Evolutionary conservation across 2,329 filamentous ascomycete species (phyloP).

Genomic region (Fusarium xylarioides): DNA sequence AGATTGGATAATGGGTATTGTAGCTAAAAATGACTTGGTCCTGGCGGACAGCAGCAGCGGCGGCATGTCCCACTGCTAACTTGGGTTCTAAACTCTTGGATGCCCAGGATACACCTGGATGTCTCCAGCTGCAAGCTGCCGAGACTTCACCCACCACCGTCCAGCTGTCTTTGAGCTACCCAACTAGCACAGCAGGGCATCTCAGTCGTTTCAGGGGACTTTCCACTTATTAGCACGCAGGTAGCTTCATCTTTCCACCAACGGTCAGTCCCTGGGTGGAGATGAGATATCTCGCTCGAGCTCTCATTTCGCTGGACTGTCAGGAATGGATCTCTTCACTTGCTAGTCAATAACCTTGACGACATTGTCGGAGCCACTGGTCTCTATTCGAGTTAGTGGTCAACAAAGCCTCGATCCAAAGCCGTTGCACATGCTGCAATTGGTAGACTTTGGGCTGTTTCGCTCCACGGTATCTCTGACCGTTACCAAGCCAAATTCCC

Average conservation of each 20-base stretch:
- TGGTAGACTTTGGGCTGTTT: background rate
- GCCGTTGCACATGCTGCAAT: constrained; percentile 6
- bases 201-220: constrained; percentile 33
- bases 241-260: constrained; percentile 35
- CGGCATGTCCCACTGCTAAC: constrained; percentile 17
- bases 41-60: constrained; percentile 25
- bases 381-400: constrained; percentile 4
- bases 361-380: constrained; percentile 4
- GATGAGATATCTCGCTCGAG: constrained; percentile 31
- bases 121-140: constrained; percentile 26
- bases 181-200: constrained; percentile 29
- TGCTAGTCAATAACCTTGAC: constrained; percentile 20
- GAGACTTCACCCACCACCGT: constrained; percentile 24
- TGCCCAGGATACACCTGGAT: constrained; percentile 37
- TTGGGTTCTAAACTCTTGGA: constrained; percentile 10
- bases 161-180: constrained; percentile 14
- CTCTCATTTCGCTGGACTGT: constrained; percentile 26
- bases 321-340: constrained; percentile 21
- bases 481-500: constrained; percentile 26
- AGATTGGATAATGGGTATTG: constrained; percentile 9
- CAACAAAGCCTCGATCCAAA: constrained; percentile 4
- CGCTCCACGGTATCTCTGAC: constrained; percentile 25
- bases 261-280: constrained; percentile 29
- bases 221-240: constrained; percentile 21
- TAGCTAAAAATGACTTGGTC: constrained; percentile 37